Conservation (phyloP, 768 basidiomycete genomes). For the Auricularia heimuer region DNA sequence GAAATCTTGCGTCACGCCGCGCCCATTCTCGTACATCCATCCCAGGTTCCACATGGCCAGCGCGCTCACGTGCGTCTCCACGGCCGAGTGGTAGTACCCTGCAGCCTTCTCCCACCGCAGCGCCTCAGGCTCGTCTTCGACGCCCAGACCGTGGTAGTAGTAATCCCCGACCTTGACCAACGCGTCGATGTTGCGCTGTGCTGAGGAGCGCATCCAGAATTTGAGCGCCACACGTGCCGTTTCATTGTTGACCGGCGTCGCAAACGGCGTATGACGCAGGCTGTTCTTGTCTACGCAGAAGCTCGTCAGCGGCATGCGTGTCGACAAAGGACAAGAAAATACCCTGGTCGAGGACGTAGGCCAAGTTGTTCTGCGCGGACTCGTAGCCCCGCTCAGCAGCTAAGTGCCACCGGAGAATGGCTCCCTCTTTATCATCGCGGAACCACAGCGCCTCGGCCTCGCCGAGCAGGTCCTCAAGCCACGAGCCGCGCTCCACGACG, state of each 20-base stretch:
- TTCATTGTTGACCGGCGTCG: slow-evolving; percentile 55
- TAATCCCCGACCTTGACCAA: slow-evolving; percentile 98
- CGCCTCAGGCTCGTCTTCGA: slow-evolving; percentile 50
- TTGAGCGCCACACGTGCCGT: slow-evolving; percentile 77
- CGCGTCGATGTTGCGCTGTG: slow-evolving; percentile 91
- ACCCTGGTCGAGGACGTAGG: slow-evolving; percentile 89
- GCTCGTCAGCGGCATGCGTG: neutral
- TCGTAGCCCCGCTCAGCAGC: slow-evolving; percentile 90
- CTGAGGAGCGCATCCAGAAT: slow-evolving; percentile 91
- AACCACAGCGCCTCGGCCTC: slow-evolving; percentile 75
- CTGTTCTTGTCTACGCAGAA: slow-evolving; percentile 52
- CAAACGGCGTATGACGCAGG: slow-evolving; percentile 55
- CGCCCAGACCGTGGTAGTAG: slow-evolving; percentile 84
- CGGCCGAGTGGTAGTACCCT: slow-evolving; percentile 88
- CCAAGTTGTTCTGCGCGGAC: slow-evolving; percentile 90
- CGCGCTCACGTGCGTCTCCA: slow-evolving; percentile 85
- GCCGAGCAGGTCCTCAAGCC: slow-evolving; percentile 64
- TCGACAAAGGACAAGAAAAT: slow-evolving; percentile 18
- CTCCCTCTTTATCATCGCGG: slow-evolving; percentile 65
- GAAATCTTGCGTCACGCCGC: slow-evolving; percentile 90
- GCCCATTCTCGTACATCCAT: slow-evolving; percentile 98
- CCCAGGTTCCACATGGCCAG: slow-evolving; percentile 97
- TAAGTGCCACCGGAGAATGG: slow-evolving; percentile 90
- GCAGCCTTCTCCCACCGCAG: slow-evolving; percentile 81
- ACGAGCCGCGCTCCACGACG: slow-evolving; percentile 82